A percentile compares a stretch with the other conserved stretches of the same genome.
Evolutionary conservation across 495 filamentous ascomycete genomes (phyloP).

Genomic region (Penicillium mononematosum): DNA sequence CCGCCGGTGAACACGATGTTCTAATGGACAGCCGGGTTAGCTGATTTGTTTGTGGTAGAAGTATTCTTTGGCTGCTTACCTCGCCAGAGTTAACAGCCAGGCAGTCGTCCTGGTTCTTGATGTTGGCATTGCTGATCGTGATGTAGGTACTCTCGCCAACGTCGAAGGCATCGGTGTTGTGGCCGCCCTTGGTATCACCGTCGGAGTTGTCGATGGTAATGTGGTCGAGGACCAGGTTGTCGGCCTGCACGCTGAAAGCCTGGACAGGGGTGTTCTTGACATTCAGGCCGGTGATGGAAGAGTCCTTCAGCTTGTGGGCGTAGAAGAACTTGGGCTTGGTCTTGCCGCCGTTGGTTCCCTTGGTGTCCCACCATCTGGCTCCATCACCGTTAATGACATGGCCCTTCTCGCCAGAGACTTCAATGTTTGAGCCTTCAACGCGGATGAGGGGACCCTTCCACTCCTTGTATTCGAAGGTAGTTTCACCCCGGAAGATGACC

Average conservation of each 20-base stretch:
- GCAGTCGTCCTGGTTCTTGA: slow-evolving; percentile 65
- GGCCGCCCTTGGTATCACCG: slow-evolving; percentile 50
- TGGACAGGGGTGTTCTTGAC: slow-evolving; percentile 64
- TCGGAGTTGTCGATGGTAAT: slow-evolving; percentile 62
- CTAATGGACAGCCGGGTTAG: slow-evolving; percentile 13
- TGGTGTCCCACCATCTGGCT: slow-evolving; percentile 51
- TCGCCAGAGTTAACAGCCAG: slow-evolving; percentile 60
- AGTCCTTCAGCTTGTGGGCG: slow-evolving; percentile 45
- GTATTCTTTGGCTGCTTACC: not conserved
- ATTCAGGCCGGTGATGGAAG: slow-evolving; percentile 44
- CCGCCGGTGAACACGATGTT: slow-evolving; percentile 57
- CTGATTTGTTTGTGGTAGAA: not conserved
- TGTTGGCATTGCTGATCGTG: slow-evolving; percentile 53
- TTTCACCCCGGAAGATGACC: slow-evolving; percentile 53
- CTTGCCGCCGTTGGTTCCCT: slow-evolving; percentile 55
- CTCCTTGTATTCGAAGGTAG: slow-evolving; percentile 54
- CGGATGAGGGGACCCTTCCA: slow-evolving; percentile 53
- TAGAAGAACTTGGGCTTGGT: slow-evolving; percentile 60
- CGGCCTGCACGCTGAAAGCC: slow-evolving; percentile 54
- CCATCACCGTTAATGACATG: slow-evolving; percentile 47
- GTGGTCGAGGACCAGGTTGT: slow-evolving; percentile 47
- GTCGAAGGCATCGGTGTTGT: slow-evolving; percentile 70
- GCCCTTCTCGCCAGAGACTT: slow-evolving; percentile 40
- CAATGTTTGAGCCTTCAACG: slow-evolving; percentile 45
- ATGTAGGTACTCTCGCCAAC: slow-evolving; percentile 51